Evolutionary conservation across 2,329 filamentous ascomycete genomes (phyloP).

Genomic region (Penicillium sclerotigenum): DNA sequence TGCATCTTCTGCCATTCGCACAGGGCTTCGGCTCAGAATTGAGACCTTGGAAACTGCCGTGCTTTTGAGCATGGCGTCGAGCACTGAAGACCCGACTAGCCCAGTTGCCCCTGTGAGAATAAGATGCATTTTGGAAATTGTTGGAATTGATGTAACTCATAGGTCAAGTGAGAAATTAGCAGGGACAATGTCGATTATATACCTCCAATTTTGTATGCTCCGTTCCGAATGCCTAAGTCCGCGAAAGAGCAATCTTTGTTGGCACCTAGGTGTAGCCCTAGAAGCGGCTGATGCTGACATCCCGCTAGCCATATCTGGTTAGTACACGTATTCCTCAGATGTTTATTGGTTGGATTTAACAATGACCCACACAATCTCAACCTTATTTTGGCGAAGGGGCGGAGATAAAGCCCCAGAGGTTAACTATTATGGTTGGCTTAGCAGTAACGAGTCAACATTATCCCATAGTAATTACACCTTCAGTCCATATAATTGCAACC

Average conservation of each 20-base stretch:
- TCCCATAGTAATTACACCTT: too few relatives aligned
- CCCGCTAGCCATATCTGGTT: neutral
- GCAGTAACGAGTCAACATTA: neutral
- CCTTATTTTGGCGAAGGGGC: neutral
- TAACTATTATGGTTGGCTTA: neutral
- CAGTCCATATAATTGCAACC: too few relatives aligned
- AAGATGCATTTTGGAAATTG: conserved; percentile 39
- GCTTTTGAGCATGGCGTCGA: conserved; percentile 57
- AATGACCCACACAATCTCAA: neutral
- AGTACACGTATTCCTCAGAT: accelerated
- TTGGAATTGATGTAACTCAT: neutral
- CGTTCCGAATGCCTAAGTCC: neutral
- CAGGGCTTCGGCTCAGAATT: conserved; percentile 63
- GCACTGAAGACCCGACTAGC: conserved; percentile 59
- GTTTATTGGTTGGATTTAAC: neutral
- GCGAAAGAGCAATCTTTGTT: neutral
- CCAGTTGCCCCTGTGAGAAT: conserved; percentile 68
- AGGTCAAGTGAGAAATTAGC: too few relatives aligned
- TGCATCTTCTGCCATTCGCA: conserved; percentile 57
- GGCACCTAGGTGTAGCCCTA: too few relatives aligned
- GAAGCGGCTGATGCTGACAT: neutral
- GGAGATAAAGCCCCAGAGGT: neutral
- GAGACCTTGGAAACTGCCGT: conserved; percentile 46
- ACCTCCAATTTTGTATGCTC: neutral
- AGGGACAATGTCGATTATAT: neutral